Evolutionary conservation across 2,329 filamentous ascomycete species (phyloP).

Genomic region (Colletotrichum caudatum): DNA sequence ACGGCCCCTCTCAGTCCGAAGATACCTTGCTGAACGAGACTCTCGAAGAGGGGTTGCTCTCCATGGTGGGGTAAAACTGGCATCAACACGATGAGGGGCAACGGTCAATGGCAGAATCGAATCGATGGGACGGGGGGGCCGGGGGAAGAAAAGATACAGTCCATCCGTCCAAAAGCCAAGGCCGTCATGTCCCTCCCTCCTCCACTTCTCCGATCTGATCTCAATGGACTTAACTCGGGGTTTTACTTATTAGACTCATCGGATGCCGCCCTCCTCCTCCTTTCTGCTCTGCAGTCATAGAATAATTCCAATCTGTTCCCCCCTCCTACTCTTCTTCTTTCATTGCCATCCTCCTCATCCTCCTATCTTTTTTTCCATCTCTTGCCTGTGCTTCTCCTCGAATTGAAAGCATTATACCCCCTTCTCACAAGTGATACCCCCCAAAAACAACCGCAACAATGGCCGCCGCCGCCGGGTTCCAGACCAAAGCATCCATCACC

Average conservation of each 20-base stretch:
- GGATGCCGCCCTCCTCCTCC: conserved; percentile 30
- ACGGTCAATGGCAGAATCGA: conserved; percentile 38
- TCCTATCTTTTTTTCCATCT: conserved; percentile 2
- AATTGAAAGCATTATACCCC: conserved; percentile 37
- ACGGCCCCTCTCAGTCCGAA: conserved; percentile 5
- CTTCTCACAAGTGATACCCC: conserved; percentile 20
- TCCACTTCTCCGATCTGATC: conserved; percentile 41
- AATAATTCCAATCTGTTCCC: conserved; percentile 28
- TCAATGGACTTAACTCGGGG: conserved; percentile 42
- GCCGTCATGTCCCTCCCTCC: conserved; percentile 21
- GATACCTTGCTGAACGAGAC: conserved; percentile 12
- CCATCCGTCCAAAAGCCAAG: conserved; percentile 25
- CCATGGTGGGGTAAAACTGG: conserved; percentile 35
- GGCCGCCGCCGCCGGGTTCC: conserved; percentile 70
- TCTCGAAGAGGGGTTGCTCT: conserved; percentile 9
- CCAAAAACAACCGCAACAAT: conserved; percentile 58
- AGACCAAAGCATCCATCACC: conserved; percentile 88
- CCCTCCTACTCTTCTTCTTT: conserved; percentile 1
- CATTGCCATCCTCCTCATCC: not conserved
- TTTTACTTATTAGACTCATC: conserved; percentile 40
- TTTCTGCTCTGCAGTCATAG: conserved; percentile 30
- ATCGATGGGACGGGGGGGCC: conserved; percentile 1
- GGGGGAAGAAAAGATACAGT: not conserved
- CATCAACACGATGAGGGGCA: conserved; percentile 35
- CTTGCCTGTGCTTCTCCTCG: conserved; percentile 5